A percentile compares a stretch with the other conserved stretches of the same genome.
These are phyloP conservation scores for Saccharomyces eubayanus DNA, from an alignment of 805 yeast genomes.

Conservation along the genomic window DNA sequence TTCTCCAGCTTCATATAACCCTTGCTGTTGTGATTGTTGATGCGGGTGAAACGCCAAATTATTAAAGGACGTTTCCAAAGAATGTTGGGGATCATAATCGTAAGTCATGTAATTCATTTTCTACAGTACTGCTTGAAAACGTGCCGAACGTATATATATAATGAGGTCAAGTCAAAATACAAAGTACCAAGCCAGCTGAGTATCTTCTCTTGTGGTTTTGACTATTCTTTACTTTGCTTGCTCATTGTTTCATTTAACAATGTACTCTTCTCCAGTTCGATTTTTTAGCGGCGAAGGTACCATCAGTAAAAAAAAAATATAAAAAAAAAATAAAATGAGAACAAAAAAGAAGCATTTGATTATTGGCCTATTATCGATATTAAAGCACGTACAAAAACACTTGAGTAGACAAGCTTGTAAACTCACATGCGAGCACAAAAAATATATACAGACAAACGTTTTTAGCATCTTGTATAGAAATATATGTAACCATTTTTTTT, in stretches of 20 bases:
- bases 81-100: conserved; percentile 9
- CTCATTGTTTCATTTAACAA: not conserved
- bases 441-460: not conserved
- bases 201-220: not conserved
- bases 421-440: not conserved
- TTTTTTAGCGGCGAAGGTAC: conserved; percentile 1
- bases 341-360: not conserved
- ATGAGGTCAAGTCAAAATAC: not conserved
- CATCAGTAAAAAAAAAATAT: conserved; percentile 2
- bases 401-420: too few relatives aligned
- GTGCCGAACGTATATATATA: not conserved
- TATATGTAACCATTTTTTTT: conserved; percentile 43
- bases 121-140: not conserved
- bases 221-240: not conserved
- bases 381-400: not conserved
- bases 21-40: not conserved
- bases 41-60: conserved; percentile 5
- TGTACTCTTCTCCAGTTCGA: not conserved
- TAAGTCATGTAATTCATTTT: conserved; percentile 12
- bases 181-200: not conserved
- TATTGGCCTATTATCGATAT: not conserved
- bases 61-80: conserved; percentile 9
- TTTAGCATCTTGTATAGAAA: conserved; percentile 16
- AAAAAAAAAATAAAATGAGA: not conserved
- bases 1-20: not conserved